Base-by-base conservation (phyloP, 139 green algal species). In the Eudorina sp. region DNA sequence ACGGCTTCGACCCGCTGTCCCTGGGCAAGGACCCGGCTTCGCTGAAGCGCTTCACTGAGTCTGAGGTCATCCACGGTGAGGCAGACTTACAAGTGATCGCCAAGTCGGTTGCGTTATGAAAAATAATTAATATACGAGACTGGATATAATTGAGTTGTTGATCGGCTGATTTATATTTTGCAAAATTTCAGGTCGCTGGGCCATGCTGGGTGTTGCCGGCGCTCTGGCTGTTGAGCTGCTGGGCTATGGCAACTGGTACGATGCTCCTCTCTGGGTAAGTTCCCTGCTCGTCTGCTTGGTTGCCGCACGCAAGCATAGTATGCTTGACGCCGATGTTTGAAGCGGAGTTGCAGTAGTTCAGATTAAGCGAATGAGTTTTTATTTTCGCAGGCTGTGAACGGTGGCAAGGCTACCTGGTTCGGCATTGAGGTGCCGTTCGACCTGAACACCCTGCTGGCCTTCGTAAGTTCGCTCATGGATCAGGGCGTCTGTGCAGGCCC, bases 1-100 rank as follows among this genome's bases (percentile, higher is more conserved):
- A 95, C 74, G 96, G 96, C 48, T 98, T 97, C 88, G 96, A 98
- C 90, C 96, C 96, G 45, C 89, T 97, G 7, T 89, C 79, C 21
- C 95, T 98, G 62, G 95, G 53, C 84, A 89, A 91, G 76, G 91
- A 95, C 40, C 58, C 81, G 21, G 79, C 85, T n/a, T 79, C 82
- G 58, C 89, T 91, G 46, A 53, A 86, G 62, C 90, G 91, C 89
- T 95, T 93, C 91, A 62, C 29, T 4, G 88, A 93, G 85, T 75
- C 55, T 38, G 93, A 97, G 94, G 80, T 97, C 46, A 92, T 95
- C 86, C 92, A 97, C 93, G 81, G 80, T 86, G 34, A 6, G 80
- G 40, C 19, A 7, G 40, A 41, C 34, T 48, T 72, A 38, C n/a
- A n/a, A n/a, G n/a, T n/a, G n/a, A n/a, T n/a, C n/a, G n/a, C n/a